phyloP scores from a whole-genome alignment of 495 filamentous ascomycete species.

The Penicillium ochrochloron region DNA sequence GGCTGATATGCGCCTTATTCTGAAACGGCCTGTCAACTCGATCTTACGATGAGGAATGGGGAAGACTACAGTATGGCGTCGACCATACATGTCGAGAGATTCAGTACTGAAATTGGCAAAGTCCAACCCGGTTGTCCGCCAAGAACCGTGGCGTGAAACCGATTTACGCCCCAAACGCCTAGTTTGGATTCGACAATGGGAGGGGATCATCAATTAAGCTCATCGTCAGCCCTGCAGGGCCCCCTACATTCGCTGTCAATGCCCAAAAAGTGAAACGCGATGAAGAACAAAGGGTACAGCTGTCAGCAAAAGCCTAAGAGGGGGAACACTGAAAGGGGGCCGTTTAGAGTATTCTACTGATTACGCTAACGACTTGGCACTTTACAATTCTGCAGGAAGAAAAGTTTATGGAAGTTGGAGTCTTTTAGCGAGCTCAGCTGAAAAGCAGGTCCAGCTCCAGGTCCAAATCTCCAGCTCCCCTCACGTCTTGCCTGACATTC shows the following conservation, averaged over 20 bases:
- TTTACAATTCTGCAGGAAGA: background rate
- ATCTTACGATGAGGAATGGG: background rate
- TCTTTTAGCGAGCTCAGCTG: background rate
- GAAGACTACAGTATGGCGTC: background rate
- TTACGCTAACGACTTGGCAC: conserved; percentile 6
- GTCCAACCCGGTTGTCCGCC: background rate
- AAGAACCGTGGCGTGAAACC: background rate
- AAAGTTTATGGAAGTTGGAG: background rate
- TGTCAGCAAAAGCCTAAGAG: too few species aligned
- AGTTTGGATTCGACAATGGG: too few species aligned
- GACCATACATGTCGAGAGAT: background rate
- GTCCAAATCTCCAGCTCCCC: conserved; percentile 7
- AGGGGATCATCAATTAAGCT: conserved; percentile 14
- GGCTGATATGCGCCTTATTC: background rate
- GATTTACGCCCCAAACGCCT: background rate
- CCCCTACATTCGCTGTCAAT: background rate
- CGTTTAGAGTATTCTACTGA: background rate
- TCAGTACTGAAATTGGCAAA: background rate
- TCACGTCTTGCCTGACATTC: conserved; percentile 29
- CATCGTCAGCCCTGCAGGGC: conserved; percentile 21
- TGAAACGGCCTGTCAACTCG: background rate
- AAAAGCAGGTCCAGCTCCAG: background rate
- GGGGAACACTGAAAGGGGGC: background rate
- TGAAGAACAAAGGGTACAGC: too few species aligned
- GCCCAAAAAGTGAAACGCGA: too few species aligned